Percentiles rank a stretch among this genome's conserved stretches.
phyloP scores from a whole-genome alignment of 2,329 filamentous ascomycete genomes.

The Curvularia lunata region DNA sequence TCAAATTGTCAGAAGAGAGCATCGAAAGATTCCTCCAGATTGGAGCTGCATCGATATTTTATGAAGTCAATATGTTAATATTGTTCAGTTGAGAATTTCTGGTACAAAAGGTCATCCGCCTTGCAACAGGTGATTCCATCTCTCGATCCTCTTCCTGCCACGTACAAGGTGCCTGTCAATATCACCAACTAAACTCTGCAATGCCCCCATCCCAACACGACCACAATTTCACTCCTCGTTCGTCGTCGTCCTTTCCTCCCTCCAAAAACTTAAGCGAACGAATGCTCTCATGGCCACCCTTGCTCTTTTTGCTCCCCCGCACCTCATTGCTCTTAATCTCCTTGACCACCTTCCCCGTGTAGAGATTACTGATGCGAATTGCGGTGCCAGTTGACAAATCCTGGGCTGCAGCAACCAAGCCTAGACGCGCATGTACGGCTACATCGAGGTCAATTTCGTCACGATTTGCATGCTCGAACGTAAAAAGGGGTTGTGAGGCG shows the following conservation, averaged over 20 bases:
- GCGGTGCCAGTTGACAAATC: conserved; percentile 24
- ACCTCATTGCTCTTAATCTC: conserved; percentile 20
- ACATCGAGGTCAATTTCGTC: conserved; percentile 37
- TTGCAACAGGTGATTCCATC: not conserved
- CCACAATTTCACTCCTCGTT: conserved; percentile 33
- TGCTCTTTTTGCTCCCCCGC: not conserved
- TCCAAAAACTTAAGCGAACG: conserved; percentile 42
- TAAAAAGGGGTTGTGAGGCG: conserved; percentile 38
- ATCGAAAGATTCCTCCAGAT: too few species aligned
- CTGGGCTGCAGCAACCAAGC: conserved; percentile 44
- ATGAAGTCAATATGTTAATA: too few species aligned
- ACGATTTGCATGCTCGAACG: conserved; percentile 35
- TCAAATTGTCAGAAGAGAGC: too few species aligned
- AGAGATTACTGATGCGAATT: conserved; percentile 42
- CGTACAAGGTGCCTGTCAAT: not conserved
- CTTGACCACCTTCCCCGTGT: conserved; percentile 38
- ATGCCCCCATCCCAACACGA: conserved; percentile 29
- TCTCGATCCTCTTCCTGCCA: not conserved
- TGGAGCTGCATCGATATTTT: too few species aligned
- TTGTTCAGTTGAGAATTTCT: not conserved
- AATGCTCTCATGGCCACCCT: conserved; percentile 9
- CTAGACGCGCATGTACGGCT: conserved; percentile 37
- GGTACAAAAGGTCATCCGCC: too few species aligned
- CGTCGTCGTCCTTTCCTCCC: conserved; percentile 21
- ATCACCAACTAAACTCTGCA: conserved; percentile 20